Evolutionary conservation across 129 eudicot genomes (phyloP).

Genomic region (Helichrysum umbraculigerum): DNA sequence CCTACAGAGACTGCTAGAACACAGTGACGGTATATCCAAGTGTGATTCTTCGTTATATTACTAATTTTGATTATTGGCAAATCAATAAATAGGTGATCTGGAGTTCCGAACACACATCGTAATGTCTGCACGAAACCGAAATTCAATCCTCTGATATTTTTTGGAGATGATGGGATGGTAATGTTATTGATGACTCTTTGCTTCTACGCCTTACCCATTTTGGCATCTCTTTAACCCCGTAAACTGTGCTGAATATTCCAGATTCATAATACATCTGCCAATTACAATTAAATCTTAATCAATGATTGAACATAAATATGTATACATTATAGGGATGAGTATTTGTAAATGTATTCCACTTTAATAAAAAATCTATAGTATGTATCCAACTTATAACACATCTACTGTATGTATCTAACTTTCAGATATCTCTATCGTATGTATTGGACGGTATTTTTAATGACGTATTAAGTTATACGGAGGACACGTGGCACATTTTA

Average conservation of each 20-base stretch:
- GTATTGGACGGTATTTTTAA: too few relatives aligned
- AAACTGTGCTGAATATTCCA: constrained; percentile 23
- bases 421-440: too few relatives aligned
- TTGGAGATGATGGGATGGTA: constrained; percentile 19
- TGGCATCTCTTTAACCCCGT: not conserved
- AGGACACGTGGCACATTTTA: too few relatives aligned
- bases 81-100: not conserved
- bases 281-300: not conserved
- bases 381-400: too few relatives aligned
- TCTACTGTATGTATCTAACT: too few relatives aligned
- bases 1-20: too few relatives aligned
- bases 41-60: not conserved
- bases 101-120: not conserved
- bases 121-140: not conserved
- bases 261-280: constrained; percentile 15
- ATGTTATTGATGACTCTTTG: not conserved
- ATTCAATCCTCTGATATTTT: constrained; percentile 11
- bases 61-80: not conserved
- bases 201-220: not conserved
- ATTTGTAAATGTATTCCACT: too few relatives aligned
- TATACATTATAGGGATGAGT: too few relatives aligned
- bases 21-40: constrained; percentile 3
- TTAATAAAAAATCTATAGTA: too few relatives aligned
- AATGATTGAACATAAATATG: not conserved
- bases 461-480: too few relatives aligned